Conservation (phyloP, 75 land plant genomes). For the Selaginella tamariscina region DNA sequence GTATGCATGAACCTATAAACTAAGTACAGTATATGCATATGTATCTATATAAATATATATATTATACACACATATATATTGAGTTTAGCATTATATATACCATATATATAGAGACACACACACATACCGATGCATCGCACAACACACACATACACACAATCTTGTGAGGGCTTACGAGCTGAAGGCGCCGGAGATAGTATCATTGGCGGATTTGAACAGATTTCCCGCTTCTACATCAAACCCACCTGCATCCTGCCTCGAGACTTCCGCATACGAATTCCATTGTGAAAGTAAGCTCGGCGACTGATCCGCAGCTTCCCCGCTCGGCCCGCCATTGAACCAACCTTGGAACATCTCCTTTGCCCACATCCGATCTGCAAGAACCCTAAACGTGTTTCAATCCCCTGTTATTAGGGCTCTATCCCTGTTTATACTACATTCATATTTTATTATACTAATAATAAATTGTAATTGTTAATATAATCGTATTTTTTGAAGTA, state of each 20-base stretch:
- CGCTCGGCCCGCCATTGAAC: slow-evolving; percentile 39
- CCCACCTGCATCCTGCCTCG: slow-evolving; percentile 18
- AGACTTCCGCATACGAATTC: slow-evolving; percentile 65
- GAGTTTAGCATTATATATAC: background rate
- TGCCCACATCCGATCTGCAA: background rate
- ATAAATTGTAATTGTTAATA: too few relatives aligned
- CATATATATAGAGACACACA: background rate
- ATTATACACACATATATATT: background rate
- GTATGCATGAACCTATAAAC: background rate
- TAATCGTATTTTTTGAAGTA: too few relatives aligned
- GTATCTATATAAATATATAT: background rate
- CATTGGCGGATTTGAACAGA: slow-evolving; percentile 48
- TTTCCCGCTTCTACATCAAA: slow-evolving; percentile 73
- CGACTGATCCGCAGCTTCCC: slow-evolving; percentile 16
- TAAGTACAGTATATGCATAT: background rate
- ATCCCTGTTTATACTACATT: too few relatives aligned
- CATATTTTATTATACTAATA: too few relatives aligned
- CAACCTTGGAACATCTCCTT: slow-evolving; percentile 52
- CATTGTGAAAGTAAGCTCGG: slow-evolving; percentile 77
- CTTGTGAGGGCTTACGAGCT: slow-evolving; percentile 36
- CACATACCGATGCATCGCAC: background rate
- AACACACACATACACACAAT: background rate
- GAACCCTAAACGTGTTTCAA: too few relatives aligned
- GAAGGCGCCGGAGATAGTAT: slow-evolving; percentile 59
- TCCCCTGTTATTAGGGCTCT: too few relatives aligned